These are phyloP conservation scores for Macrotyloma uniflorum DNA, from an alignment of 306 rosid species.

Conservation along the genomic window DNA sequence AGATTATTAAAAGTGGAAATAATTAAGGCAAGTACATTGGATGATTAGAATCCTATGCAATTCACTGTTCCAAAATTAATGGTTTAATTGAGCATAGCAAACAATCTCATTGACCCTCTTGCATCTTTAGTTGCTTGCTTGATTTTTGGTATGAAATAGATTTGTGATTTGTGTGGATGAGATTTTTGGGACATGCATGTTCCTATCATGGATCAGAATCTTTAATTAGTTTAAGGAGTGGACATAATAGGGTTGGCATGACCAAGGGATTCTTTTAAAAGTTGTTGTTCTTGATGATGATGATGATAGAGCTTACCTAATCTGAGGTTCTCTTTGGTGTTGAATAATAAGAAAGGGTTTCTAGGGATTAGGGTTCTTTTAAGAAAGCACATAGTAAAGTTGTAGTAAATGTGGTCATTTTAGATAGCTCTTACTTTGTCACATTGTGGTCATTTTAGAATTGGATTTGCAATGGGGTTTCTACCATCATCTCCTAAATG, in stretches of 20 bases:
- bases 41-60: slow-evolving; percentile 80
- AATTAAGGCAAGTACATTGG: slow-evolving; percentile 13
- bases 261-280: slow-evolving; percentile 42
- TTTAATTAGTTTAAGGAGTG: slow-evolving; percentile 32
- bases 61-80: slow-evolving; percentile 42
- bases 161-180: slow-evolving; percentile 37
- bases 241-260: slow-evolving; percentile 41
- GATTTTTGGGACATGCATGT: slow-evolving; percentile 40
- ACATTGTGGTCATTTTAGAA: slow-evolving; percentile 34
- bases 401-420: slow-evolving; percentile 40
- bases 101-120: neutral
- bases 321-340: slow-evolving; percentile 30
- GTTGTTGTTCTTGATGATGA: neutral
- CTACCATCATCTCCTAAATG: slow-evolving; percentile 34
- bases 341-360: slow-evolving; percentile 47
- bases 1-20: slow-evolving; percentile 50
- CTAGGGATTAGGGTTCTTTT: slow-evolving; percentile 68
- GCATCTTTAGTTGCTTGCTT: neutral
- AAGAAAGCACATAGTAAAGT: slow-evolving; percentile 54
- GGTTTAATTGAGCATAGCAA: slow-evolving; percentile 13
- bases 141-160: neutral
- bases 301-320: slow-evolving; percentile 36
- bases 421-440: slow-evolving; percentile 8
- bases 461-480: slow-evolving; percentile 44
- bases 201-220: slow-evolving; percentile 36